Conservation (phyloP, 1,284 basidiomycete genomes). For the Ustilago trichophora region DNA sequence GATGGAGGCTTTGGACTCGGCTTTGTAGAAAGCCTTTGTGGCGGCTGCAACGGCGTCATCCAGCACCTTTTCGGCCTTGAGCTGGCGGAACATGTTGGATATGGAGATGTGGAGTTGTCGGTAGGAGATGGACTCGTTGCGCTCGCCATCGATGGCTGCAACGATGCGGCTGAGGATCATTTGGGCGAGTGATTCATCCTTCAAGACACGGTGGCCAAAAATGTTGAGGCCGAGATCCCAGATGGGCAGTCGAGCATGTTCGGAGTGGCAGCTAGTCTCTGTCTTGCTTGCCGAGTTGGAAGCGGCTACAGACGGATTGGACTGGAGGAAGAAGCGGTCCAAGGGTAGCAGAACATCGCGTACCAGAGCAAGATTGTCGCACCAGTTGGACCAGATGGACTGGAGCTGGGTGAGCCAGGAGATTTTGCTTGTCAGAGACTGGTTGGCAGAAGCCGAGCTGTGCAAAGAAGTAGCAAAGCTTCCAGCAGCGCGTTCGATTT, state of each 20-base stretch:
- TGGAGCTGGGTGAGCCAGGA: constrained; percentile 46
- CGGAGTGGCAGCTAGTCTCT: not conserved
- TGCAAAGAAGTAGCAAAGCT: constrained; percentile 26
- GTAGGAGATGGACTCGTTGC: constrained; percentile 23
- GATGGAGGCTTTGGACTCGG: constrained; percentile 32
- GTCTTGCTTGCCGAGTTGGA: not conserved
- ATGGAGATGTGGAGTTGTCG: constrained; percentile 35
- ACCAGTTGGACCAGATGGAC: constrained; percentile 50
- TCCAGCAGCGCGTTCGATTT: constrained; percentile 51
- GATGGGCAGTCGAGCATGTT: constrained; percentile 13
- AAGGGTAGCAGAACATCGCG: constrained; percentile 35
- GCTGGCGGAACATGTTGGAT: constrained; percentile 46
- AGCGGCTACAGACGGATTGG: not conserved
- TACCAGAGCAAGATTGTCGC: constrained; percentile 34
- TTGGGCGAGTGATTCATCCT: constrained; percentile 27
- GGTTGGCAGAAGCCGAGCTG: constrained; percentile 25
- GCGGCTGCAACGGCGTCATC: constrained; percentile 34
- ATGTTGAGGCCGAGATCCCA: constrained; percentile 51
- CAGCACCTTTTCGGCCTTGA: constrained; percentile 36
- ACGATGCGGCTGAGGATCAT: constrained; percentile 29
- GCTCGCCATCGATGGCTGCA: constrained; percentile 37
- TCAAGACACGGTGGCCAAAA: constrained; percentile 46
- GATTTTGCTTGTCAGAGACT: constrained; percentile 12
- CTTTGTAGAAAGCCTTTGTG: constrained; percentile 41
- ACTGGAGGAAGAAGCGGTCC: constrained; percentile 21